These are phyloP conservation scores for Serpula lacrymans DNA, from an alignment of 768 basidiomycete genomes.

Conservation along the genomic window DNA sequence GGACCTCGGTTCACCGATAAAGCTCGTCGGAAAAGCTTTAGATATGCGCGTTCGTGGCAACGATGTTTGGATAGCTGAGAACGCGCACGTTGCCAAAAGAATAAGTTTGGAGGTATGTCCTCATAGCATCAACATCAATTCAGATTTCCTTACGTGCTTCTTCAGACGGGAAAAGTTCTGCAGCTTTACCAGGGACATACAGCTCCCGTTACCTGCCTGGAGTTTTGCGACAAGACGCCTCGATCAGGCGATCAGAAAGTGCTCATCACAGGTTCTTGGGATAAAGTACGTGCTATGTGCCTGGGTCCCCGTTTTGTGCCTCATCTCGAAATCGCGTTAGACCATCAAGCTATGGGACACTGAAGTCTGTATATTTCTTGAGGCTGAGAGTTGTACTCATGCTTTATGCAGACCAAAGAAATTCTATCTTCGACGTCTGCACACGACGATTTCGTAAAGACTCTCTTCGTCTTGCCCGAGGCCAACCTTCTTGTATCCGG, in stretches of 20 bases:
- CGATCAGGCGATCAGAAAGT: conserved; percentile 43
- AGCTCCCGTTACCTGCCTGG: conserved; percentile 84
- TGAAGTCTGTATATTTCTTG: conserved; percentile 40
- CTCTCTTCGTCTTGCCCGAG: conserved; percentile 66
- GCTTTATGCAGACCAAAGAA: conserved; percentile 55
- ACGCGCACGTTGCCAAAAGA: conserved; percentile 68
- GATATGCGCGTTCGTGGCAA: conserved; percentile 61
- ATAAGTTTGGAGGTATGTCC: conserved; percentile 69
- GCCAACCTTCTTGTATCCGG: conserved; percentile 74
- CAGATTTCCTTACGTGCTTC: conserved; percentile 7
- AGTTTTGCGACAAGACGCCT: conserved; percentile 49
- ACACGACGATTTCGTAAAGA: conserved; percentile 91
- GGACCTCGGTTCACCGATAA: conserved; percentile 73
- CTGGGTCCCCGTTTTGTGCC: background rate
- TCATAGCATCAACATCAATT: conserved; percentile 1
- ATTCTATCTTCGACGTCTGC: conserved; percentile 68
- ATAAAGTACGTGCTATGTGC: conserved; percentile 49
- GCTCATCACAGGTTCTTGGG: conserved; percentile 93
- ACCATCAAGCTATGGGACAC: conserved; percentile 87
- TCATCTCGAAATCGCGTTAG: conserved; percentile 36
- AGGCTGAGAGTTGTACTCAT: conserved; percentile 2
- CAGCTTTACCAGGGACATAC: conserved; percentile 80
- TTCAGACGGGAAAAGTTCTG: conserved; percentile 75
- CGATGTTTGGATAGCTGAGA: conserved; percentile 86
- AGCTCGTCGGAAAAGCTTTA: conserved; percentile 72